A percentile compares a stretch with the other conserved stretches of the same genome.
Conservation (phyloP, 192 early-diverging fungal species). For the Cetraspora pellucida region DNA sequence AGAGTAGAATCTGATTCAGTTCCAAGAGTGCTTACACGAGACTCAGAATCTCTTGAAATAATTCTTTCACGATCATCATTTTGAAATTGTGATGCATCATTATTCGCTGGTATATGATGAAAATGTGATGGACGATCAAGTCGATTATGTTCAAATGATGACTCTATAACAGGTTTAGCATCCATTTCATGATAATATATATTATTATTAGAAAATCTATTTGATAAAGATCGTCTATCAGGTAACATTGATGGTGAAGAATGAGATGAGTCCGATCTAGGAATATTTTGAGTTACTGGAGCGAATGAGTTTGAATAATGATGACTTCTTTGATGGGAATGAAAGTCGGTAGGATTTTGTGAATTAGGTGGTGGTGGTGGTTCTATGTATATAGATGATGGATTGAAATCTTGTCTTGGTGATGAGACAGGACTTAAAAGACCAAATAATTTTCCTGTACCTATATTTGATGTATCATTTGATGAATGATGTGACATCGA, state of each 20-base stretch:
- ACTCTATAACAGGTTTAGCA: background rate
- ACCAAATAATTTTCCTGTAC: background rate
- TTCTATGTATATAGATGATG: background rate
- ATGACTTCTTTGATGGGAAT: background rate
- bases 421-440: slow-evolving; percentile 10
- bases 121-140: background rate
- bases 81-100: background rate
- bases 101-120: background rate
- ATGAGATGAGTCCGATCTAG: background rate
- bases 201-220: too few species aligned
- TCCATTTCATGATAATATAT: too few species aligned
- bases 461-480: background rate
- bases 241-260: background rate
- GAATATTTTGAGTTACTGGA: background rate
- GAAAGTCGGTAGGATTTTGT: background rate
- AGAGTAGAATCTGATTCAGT: background rate
- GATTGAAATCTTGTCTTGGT: background rate
- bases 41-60: background rate
- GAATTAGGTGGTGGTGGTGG: background rate
- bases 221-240: too few species aligned
- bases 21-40: background rate
- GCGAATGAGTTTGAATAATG: background rate
- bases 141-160: background rate
- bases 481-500: background rate
- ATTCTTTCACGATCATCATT: slow-evolving; percentile 1